Evolutionary conservation across 495 filamentous ascomycete species (phyloP).

Genomic region (Trichoderma parareesei): DNA sequence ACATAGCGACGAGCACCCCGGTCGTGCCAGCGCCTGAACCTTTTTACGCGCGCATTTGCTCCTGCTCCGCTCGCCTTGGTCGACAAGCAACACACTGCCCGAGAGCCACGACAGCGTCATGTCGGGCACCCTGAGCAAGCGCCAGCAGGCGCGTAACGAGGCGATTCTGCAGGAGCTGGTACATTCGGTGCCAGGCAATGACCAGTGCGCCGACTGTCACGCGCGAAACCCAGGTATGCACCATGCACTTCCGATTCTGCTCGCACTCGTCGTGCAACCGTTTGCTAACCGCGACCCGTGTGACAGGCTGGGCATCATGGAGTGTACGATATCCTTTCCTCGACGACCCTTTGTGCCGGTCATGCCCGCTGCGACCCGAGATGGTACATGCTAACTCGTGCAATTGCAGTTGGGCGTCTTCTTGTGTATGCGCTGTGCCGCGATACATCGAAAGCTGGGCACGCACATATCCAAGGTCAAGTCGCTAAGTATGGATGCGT

Average conservation of each 20-base stretch:
- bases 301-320: conserved; percentile 94
- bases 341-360: background rate
- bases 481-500: conserved; percentile 94
- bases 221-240: conserved; percentile 82
- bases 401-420: conserved; percentile 58
- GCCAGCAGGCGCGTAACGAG: conserved; percentile 95
- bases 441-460: conserved; percentile 91
- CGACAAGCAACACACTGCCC: background rate
- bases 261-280: conserved; percentile 9
- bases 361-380: background rate
- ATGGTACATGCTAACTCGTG: conserved; percentile 13
- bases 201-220: conserved; percentile 87
- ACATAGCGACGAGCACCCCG: background rate
- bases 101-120: conserved; percentile 21
- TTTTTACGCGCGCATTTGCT: background rate
- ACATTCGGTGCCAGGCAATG: conserved; percentile 81
- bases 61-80: background rate
- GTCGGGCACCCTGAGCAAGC: conserved; percentile 63
- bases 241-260: conserved; percentile 26
- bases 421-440: conserved; percentile 94
- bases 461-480: conserved; percentile 98
- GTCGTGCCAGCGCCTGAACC: background rate
- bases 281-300: conserved; percentile 5
- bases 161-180: conserved; percentile 84
- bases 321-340: conserved; percentile 56